Evolutionary conservation across 2,329 filamentous ascomycete genomes (phyloP).

Genomic region (Xylaria arbuscula): DNA sequence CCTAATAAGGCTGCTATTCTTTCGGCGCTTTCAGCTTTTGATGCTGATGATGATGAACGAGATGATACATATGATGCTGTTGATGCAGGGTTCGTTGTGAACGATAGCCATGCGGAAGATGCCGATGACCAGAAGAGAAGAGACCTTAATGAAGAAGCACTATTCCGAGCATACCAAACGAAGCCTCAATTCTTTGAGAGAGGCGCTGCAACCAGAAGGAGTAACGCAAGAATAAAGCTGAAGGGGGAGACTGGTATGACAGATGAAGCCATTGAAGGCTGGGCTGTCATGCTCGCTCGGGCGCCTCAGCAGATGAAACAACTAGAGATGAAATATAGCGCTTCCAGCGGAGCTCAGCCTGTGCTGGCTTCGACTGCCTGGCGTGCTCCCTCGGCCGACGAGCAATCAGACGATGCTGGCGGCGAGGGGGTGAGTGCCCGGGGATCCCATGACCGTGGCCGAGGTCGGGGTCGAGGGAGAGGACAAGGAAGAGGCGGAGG

Average conservation of each 20-base stretch:
- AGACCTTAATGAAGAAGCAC: slow-evolving; percentile 72
- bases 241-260: slow-evolving; percentile 86
- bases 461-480: slow-evolving; percentile 61
- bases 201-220: slow-evolving; percentile 75
- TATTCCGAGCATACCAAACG: slow-evolving; percentile 78
- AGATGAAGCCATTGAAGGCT: slow-evolving; percentile 93
- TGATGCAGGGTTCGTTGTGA: slow-evolving; percentile 90
- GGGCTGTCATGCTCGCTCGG: slow-evolving; percentile 85
- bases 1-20: slow-evolving; percentile 87
- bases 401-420: slow-evolving; percentile 68
- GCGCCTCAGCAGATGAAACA: slow-evolving; percentile 75
- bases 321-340: slow-evolving; percentile 76
- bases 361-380: slow-evolving; percentile 75
- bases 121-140: slow-evolving; percentile 56
- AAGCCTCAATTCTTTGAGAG: slow-evolving; percentile 75
- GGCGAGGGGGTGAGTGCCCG: slow-evolving; percentile 55
- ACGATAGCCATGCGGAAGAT: slow-evolving; percentile 71
- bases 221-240: slow-evolving; percentile 70
- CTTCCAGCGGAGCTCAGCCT: slow-evolving; percentile 73
- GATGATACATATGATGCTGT: slow-evolving; percentile 96
- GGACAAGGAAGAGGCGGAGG: slow-evolving; percentile 62
- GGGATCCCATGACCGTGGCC: slow-evolving; percentile 60
- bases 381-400: slow-evolving; percentile 63
- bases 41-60: slow-evolving; percentile 93
- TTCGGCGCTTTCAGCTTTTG: slow-evolving; percentile 87